Evolutionary conservation across 768 basidiomycete species (phyloP), one percentile per base, ranked within the genome.

Genomic region (Guyanaporus albipodus): DNA sequence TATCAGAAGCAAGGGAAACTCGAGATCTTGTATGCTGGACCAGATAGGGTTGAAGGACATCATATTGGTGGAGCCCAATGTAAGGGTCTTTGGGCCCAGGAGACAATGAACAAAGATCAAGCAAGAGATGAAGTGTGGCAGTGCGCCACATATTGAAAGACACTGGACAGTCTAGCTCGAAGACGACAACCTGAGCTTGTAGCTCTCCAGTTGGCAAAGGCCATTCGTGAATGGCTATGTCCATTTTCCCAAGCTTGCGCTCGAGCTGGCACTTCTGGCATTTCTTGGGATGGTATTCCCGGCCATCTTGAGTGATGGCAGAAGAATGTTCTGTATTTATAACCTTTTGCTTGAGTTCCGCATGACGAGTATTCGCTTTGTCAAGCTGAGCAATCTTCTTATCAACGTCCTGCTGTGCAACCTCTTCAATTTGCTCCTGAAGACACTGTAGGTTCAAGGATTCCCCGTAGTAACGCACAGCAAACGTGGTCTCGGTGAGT

Each of bases 61-160:
- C 0, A 40, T 64, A 66, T 29, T 38, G 18, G 14, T 22, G 9
- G n/a, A 64, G 56, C 35, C n/a, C 26, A 11, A 43, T 55, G 26
- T 54, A 57, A 9, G 53, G 54, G 14, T 52, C 3, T 10, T 47
- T 36, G 2, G 15, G 9, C 15, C 41, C 24, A 12, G 32, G 15
- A 18, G 43, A 9, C 17, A 47, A 50, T 6, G 52, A 52, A 52
- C 69, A 70, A 11, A 74, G 39, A 28, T 73, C 68, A 17, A 67
- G 51, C 19, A 75, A 50, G 28, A 78, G 53, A 34, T 54, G 53
- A 40, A 67, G 70, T 5, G 75, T 76, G 24, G 62, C 58, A 1
- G 56, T 60, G 40, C 78, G 67, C 77, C 77, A 79, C 43, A 70
- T 60, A 6, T 63, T 55, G 51, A 77, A 74, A 8, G 60, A 48